Conservation (phyloP, 2,329 filamentous ascomycete genomes). For the Pseudogymnoascus sp. region DNA sequence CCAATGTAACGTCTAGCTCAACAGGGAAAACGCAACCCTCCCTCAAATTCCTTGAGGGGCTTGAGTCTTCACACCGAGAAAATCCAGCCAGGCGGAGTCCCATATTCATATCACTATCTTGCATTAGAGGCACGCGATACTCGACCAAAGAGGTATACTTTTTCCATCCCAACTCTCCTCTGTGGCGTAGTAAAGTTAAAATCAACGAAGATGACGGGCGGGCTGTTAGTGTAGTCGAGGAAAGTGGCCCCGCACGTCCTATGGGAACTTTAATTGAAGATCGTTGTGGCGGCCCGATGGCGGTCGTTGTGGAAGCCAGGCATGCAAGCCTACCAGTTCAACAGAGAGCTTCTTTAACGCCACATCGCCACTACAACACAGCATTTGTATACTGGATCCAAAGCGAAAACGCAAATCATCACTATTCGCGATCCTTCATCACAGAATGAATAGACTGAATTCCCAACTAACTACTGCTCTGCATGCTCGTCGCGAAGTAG, state of each 20-base stretch:
- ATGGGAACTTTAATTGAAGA: not conserved
- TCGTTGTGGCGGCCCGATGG: not conserved
- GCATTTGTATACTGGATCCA: not conserved
- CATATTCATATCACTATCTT: not conserved
- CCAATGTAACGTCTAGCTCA: not conserved
- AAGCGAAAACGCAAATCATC: not conserved
- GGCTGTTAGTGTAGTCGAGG: not conserved
- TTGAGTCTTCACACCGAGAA: not conserved
- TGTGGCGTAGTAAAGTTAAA: slow-evolving; percentile 3
- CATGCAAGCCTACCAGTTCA: not conserved
- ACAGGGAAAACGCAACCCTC: not conserved
- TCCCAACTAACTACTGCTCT: not conserved
- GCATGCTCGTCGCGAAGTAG: not conserved
- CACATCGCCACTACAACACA: not conserved
- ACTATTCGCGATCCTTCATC: not conserved
- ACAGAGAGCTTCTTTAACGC: not conserved
- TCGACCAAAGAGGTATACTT: not conserved
- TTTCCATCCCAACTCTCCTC: not conserved
- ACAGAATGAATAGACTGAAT: not conserved
- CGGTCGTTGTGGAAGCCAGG: not conserved
- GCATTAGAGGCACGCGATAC: not conserved
- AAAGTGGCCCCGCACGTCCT: not conserved
- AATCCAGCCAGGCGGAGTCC: not conserved
- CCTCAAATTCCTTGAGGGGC: not conserved
- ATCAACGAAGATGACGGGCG: not conserved